Conservation (phyloP, 2,329 filamentous ascomycete genomes). For the Didymella arachidicola region DNA sequence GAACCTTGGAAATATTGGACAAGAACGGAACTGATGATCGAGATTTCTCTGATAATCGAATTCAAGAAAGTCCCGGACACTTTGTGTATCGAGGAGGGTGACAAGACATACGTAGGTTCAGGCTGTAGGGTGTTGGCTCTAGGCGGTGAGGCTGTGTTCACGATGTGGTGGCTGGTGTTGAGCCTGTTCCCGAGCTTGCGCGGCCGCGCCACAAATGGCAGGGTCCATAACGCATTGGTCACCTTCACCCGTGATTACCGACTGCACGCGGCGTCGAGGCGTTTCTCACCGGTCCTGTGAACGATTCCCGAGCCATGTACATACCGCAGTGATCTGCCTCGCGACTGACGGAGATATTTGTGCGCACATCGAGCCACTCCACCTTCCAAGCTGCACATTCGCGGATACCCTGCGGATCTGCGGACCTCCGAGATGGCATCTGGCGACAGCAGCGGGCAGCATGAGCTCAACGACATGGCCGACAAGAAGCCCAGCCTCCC, state of each 20-base stretch:
- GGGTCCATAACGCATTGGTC: constrained; percentile 31
- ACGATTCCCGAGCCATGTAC: constrained; percentile 24
- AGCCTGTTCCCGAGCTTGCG: constrained; percentile 14
- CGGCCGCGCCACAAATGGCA: constrained; percentile 24
- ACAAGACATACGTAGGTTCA: too few species aligned
- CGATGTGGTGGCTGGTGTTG: neutral
- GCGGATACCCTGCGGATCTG: constrained; percentile 4
- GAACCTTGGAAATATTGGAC: too few species aligned
- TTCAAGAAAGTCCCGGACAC: too few species aligned
- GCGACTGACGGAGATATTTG: neutral
- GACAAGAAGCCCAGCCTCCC: constrained; percentile 52
- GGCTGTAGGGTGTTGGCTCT: too few species aligned
- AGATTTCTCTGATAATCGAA: too few species aligned
- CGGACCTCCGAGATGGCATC: constrained; percentile 40
- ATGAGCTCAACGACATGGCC: constrained; percentile 51
- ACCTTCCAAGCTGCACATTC: neutral
- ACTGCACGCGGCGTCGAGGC: constrained; percentile 23
- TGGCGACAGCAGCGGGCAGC: constrained; percentile 36
- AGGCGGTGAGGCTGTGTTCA: too few species aligned
- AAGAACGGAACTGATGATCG: too few species aligned
- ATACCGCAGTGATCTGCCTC: constrained; percentile 6
- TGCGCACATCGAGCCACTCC: constrained; percentile 4
- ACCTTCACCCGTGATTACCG: constrained; percentile 21
- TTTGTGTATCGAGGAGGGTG: too few species aligned
- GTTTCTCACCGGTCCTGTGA: constrained; percentile 10